These are phyloP conservation scores for Leccinellum albellum DNA, from an alignment of 768 basidiomycete species.

Conservation along the genomic window DNA sequence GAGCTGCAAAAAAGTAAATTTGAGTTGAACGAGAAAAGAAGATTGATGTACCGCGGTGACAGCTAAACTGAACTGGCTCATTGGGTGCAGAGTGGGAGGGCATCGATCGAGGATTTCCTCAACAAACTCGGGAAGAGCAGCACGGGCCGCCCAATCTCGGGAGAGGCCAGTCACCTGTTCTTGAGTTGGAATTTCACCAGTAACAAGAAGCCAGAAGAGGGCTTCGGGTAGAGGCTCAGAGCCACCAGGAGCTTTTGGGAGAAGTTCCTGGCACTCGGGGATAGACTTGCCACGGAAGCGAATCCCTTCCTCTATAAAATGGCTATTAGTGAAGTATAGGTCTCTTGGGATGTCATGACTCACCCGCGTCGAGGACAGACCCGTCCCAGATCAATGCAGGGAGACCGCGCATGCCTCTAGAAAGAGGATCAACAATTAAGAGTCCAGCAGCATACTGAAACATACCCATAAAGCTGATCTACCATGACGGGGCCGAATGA, in stretches of 20 bases:
- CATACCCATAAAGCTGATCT: conserved; percentile 84
- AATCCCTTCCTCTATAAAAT: conserved; percentile 80
- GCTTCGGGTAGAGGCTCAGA: conserved; percentile 89
- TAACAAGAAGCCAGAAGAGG: conserved; percentile 94
- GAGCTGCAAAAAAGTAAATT: conserved; percentile 41
- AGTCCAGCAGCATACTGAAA: not conserved
- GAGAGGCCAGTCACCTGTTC: conserved; percentile 86
- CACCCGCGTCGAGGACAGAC: conserved; percentile 91
- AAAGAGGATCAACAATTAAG: conserved; percentile 6
- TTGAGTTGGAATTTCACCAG: conserved; percentile 88
- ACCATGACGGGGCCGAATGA: conserved; percentile 88
- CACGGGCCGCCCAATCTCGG: conserved; percentile 92
- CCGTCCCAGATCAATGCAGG: conserved; percentile 98
- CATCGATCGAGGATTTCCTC: conserved; percentile 94
- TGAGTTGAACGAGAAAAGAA: not conserved
- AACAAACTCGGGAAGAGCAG: conserved; percentile 89
- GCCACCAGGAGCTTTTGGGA: conserved; percentile 88
- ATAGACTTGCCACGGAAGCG: conserved; percentile 97
- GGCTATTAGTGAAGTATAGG: not conserved
- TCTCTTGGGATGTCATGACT: conserved; percentile 17
- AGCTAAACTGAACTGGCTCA: conserved; percentile 97
- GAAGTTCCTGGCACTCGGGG: conserved; percentile 78
- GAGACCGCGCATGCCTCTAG: conserved; percentile 81
- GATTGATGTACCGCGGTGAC: conserved; percentile 73
- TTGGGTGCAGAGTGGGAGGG: conserved; percentile 92